A percentile compares a stretch with the other conserved stretches of the same genome.
Evolutionary conservation across 1,284 basidiomycete species (phyloP).

Genomic region (Puccinia brachypodii): DNA sequence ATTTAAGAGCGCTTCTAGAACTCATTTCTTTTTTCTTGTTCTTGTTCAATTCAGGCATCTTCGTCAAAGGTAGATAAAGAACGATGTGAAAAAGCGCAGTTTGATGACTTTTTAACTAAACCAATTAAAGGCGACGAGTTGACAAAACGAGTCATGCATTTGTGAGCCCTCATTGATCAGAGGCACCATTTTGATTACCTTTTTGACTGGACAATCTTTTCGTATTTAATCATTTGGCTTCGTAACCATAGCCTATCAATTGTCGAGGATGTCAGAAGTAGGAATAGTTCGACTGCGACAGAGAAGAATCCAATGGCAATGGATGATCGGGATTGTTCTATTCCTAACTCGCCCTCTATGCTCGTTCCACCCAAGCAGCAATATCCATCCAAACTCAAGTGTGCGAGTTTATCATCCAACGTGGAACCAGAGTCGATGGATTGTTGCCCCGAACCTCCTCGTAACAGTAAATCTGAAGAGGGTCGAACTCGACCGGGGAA

Average conservation of each 20-base stretch:
- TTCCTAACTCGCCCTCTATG: background rate
- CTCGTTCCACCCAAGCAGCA: background rate
- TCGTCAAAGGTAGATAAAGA: constrained; percentile 55
- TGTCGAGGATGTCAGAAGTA: background rate
- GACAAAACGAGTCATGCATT: constrained; percentile 46
- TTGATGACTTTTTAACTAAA: constrained; percentile 56
- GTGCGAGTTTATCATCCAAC: background rate
- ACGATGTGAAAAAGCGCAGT: constrained; percentile 52
- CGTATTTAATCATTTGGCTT: background rate
- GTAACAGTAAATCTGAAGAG: background rate
- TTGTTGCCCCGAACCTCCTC: background rate
- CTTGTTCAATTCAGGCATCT: constrained; percentile 51
- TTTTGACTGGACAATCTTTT: background rate
- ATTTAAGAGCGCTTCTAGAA: constrained; percentile 51
- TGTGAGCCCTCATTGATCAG: background rate
- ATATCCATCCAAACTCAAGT: background rate
- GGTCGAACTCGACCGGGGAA: background rate
- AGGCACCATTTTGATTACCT: background rate
- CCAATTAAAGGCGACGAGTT: constrained; percentile 55
- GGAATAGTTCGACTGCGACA: background rate
- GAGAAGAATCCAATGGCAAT: background rate
- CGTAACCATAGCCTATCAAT: background rate
- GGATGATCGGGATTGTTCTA: background rate
- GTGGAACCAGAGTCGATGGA: background rate
- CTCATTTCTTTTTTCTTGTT: constrained; percentile 35